Evolutionary conservation across 495 filamentous ascomycete species (phyloP).

Genomic region (Podospora comata): DNA sequence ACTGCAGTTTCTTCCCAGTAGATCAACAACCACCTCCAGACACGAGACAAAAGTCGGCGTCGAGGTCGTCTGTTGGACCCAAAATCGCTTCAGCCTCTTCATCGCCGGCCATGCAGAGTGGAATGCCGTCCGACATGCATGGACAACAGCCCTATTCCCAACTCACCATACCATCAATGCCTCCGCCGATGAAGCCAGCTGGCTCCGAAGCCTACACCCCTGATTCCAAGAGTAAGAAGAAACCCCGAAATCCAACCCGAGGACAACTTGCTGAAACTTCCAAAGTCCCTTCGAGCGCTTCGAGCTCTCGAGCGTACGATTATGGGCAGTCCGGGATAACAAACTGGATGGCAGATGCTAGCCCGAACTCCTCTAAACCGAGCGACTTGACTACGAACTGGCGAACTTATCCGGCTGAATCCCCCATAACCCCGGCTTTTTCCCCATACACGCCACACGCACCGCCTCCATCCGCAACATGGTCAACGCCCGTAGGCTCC

Average conservation of each 20-base stretch:
- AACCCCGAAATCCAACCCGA: neutral
- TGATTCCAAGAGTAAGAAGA: conserved; percentile 42
- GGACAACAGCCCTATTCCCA: conserved; percentile 43
- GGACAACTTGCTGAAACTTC: conserved; percentile 30
- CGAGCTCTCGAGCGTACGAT: conserved; percentile 35
- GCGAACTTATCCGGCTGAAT: conserved; percentile 39
- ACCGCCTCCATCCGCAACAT: conserved; percentile 38
- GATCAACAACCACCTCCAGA: conserved; percentile 69
- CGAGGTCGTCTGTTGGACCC: conserved; percentile 39
- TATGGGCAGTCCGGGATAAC: conserved; percentile 42
- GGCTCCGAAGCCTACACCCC: conserved; percentile 39
- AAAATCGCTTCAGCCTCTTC: conserved; percentile 47
- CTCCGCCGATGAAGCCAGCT: conserved; percentile 42
- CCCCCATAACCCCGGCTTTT: conserved; percentile 41
- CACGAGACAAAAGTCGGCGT: conserved; percentile 37
- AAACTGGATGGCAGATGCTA: conserved; percentile 44
- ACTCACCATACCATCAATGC: conserved; percentile 49
- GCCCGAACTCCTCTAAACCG: conserved; percentile 35
- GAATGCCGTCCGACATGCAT: conserved; percentile 44
- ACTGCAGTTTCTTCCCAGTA: conserved; percentile 91
- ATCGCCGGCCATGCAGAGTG: conserved; percentile 47
- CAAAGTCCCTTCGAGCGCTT: conserved; percentile 36
- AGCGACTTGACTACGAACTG: conserved; percentile 37
- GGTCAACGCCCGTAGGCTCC: conserved; percentile 36
- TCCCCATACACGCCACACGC: conserved; percentile 41